A percentile compares a stretch with the other conserved stretches of the same genome.
Conservation (phyloP, 805 yeast species). For the Teunomyces gatunensis region DNA sequence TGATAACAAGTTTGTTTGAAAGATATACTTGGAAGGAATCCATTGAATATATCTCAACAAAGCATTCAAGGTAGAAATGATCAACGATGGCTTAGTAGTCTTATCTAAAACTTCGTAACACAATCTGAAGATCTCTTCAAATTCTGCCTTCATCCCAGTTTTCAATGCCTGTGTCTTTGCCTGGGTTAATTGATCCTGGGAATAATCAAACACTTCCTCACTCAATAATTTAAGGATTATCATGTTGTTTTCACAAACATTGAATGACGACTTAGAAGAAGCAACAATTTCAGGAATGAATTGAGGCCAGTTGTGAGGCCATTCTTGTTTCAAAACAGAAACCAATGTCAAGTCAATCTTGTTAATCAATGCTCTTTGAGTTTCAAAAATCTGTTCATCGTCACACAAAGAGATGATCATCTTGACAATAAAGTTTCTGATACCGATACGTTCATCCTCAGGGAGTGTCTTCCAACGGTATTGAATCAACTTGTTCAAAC, state of each 20-base stretch:
- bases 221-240: slow-evolving; percentile 80
- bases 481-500: slow-evolving; percentile 83
- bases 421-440: slow-evolving; percentile 87
- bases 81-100: slow-evolving; percentile 78
- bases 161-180: slow-evolving; percentile 86
- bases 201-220: slow-evolving; percentile 94
- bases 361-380: slow-evolving; percentile 80
- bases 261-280: slow-evolving; percentile 79
- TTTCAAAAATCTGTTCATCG: slow-evolving; percentile 66
- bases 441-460: slow-evolving; percentile 83
- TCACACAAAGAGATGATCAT: slow-evolving; percentile 92
- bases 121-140: slow-evolving; percentile 86
- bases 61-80: slow-evolving; percentile 80
- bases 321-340: slow-evolving; percentile 92
- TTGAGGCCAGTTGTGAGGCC: slow-evolving; percentile 99
- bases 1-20: slow-evolving; percentile 78
- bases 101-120: slow-evolving; percentile 93
- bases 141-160: slow-evolving; percentile 81
- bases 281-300: slow-evolving; percentile 90
- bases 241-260: slow-evolving; percentile 98
- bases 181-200: slow-evolving; percentile 96
- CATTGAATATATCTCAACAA: slow-evolving; percentile 85
- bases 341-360: slow-evolving; percentile 93
- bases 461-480: slow-evolving; percentile 94
- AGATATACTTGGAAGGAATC: slow-evolving; percentile 89